Percentiles rank a stretch among this genome's conserved stretches.
Evolutionary conservation across 805 yeast genomes (phyloP).

Genomic region (Cyberlindnera petersonii): DNA sequence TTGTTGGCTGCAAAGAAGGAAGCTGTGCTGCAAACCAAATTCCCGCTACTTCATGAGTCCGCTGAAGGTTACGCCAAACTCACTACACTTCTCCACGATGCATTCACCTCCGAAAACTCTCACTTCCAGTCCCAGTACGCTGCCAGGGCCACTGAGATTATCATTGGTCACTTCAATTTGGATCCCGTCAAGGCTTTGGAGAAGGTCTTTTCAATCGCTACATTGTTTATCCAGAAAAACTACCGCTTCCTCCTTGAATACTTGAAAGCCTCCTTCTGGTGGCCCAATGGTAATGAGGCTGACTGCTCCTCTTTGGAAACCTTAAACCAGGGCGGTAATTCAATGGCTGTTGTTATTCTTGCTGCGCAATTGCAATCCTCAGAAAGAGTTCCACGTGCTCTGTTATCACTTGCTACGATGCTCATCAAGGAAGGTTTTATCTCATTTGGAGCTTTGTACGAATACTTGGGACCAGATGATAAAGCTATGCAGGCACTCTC

Average conservation of each 20-base stretch:
- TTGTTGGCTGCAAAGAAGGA: neutral
- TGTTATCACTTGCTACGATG: conserved; percentile 41
- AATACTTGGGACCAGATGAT: conserved; percentile 51
- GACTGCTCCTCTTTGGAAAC: conserved; percentile 31
- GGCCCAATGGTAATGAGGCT: conserved; percentile 46
- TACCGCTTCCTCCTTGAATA: conserved; percentile 46
- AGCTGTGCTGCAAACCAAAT: conserved; percentile 42
- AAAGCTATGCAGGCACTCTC: conserved; percentile 43
- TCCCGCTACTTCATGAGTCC: conserved; percentile 67
- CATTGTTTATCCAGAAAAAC: conserved; percentile 41
- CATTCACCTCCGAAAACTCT: conserved; percentile 40
- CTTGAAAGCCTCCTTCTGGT: conserved; percentile 56
- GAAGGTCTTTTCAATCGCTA: conserved; percentile 50
- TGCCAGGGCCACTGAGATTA: conserved; percentile 44
- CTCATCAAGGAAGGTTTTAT: conserved; percentile 65
- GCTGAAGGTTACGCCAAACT: conserved; percentile 74
- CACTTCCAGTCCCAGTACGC: conserved; percentile 40
- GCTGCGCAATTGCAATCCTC: conserved; percentile 39
- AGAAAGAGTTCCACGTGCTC: conserved; percentile 30
- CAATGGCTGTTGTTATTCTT: conserved; percentile 50
- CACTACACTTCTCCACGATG: conserved; percentile 42
- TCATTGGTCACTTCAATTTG: conserved; percentile 71
- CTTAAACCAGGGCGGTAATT: conserved; percentile 50
- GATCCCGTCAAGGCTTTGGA: conserved; percentile 73
- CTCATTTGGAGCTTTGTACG: conserved; percentile 57